These are phyloP conservation scores for Gloeopeniophorella convolvens DNA, from an alignment of 768 basidiomycete species.

Conservation along the genomic window DNA sequence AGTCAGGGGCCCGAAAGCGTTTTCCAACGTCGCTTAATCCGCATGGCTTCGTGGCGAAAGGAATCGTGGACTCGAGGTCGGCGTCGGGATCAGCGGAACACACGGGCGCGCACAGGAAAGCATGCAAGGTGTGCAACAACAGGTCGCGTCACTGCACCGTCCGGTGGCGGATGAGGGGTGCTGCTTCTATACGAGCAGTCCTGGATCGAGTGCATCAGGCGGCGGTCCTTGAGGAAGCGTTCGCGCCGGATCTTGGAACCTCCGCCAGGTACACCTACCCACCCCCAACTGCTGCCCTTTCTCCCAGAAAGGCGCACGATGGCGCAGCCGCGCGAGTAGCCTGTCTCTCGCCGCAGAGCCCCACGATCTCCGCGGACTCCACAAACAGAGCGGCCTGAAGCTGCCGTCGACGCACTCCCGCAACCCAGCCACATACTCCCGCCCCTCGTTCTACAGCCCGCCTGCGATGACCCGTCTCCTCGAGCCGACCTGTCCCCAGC, in stretches of 20 bases:
- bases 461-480: conserved; percentile 16
- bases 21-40: conserved; percentile 16
- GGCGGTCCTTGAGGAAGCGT: neutral
- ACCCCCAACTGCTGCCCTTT: conserved; percentile 17
- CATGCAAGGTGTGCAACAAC: neutral
- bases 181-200: conserved; percentile 1
- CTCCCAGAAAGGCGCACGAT: conserved; percentile 16
- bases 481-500: neutral
- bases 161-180: conserved; percentile 7
- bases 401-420: conserved; percentile 12
- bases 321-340: conserved; percentile 7
- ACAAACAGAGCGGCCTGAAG: neutral
- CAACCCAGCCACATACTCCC: neutral
- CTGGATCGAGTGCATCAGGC: conserved; percentile 11
- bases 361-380: conserved; percentile 6
- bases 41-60: conserved; percentile 12
- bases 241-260: neutral
- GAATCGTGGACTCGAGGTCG: conserved; percentile 4
- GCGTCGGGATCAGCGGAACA: neutral
- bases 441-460: neutral
- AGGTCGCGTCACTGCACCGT: conserved; percentile 5
- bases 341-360: neutral
- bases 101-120: conserved; percentile 14
- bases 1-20: conserved; percentile 18
- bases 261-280: conserved; percentile 5